Evolutionary conservation across 768 basidiomycete genomes (phyloP).

Genomic region (Gymnopilus dilepis): DNA sequence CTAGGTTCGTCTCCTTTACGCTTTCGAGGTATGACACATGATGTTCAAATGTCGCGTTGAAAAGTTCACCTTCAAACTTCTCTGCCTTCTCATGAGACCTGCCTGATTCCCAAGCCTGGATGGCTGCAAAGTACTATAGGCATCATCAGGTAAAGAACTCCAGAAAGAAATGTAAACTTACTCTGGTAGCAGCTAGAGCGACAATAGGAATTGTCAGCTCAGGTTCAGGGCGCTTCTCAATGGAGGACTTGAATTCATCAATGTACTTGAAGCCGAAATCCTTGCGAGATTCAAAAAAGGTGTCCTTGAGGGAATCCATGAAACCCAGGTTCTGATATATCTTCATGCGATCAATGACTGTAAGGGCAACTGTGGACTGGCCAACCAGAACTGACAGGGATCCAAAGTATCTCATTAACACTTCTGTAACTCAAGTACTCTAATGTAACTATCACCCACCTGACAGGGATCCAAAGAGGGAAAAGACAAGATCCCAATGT

Average conservation of each 20-base stretch:
- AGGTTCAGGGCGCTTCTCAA: background rate
- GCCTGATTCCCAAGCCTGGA: background rate
- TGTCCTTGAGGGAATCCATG: background rate
- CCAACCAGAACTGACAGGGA: background rate
- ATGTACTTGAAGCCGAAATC: background rate
- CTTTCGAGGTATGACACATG: background rate
- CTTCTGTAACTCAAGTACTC: background rate
- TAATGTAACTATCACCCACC: background rate
- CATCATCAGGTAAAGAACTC: background rate
- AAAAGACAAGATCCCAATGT: too few species aligned
- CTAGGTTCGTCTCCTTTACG: background rate
- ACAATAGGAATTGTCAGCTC: background rate
- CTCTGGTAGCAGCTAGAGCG: background rate
- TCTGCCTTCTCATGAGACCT: background rate
- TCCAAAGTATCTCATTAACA: background rate
- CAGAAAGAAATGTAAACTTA: background rate
- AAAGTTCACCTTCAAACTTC: background rate
- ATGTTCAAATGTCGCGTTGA: background rate
- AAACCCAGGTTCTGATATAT: background rate
- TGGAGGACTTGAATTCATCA: background rate
- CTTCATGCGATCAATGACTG: background rate
- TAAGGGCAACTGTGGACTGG: slow-evolving; percentile 4
- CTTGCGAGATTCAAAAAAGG: background rate
- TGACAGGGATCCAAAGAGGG: too few species aligned
- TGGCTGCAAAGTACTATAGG: background rate